These are phyloP conservation scores for Ogataea glucozyma DNA, from an alignment of 805 yeast genomes.

Conservation along the genomic window DNA sequence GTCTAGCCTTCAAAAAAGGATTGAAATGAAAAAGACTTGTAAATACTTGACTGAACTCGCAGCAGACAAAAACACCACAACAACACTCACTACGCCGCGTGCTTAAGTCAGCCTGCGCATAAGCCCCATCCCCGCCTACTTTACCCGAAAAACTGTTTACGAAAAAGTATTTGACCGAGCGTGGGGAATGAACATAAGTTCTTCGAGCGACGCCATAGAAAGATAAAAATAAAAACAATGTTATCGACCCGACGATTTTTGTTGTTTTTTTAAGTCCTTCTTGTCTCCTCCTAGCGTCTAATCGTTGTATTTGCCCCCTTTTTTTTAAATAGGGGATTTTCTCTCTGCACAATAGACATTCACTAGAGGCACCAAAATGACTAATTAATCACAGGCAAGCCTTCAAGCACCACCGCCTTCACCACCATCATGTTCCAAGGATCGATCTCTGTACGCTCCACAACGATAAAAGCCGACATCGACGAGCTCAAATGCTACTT, in stretches of 20 bases:
- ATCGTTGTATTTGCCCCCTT: too few species aligned
- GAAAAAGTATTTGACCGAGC: too few species aligned
- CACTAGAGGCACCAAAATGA: too few species aligned
- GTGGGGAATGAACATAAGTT: too few species aligned
- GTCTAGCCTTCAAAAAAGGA: too few species aligned
- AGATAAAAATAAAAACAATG: background rate
- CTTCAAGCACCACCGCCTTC: background rate
- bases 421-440: slow-evolving; percentile 18
- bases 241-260: too few species aligned
- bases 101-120: slow-evolving; percentile 1
- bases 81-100: background rate
- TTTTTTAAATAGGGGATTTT: background rate
- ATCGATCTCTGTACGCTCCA: slow-evolving; percentile 17
- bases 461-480: slow-evolving; percentile 11
- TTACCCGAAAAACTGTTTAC: background rate
- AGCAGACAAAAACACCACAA: slow-evolving; percentile 5
- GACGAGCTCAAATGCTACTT: slow-evolving; percentile 18
- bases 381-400: too few species aligned
- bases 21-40: too few species aligned
- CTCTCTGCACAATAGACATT: background rate
- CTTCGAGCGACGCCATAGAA: too few species aligned
- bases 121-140: background rate
- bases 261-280: too few species aligned
- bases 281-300: too few species aligned
- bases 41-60: slow-evolving; percentile 2